Conservation (phyloP, 2,329 filamentous ascomycete genomes). For the Exophiala viscosa region DNA sequence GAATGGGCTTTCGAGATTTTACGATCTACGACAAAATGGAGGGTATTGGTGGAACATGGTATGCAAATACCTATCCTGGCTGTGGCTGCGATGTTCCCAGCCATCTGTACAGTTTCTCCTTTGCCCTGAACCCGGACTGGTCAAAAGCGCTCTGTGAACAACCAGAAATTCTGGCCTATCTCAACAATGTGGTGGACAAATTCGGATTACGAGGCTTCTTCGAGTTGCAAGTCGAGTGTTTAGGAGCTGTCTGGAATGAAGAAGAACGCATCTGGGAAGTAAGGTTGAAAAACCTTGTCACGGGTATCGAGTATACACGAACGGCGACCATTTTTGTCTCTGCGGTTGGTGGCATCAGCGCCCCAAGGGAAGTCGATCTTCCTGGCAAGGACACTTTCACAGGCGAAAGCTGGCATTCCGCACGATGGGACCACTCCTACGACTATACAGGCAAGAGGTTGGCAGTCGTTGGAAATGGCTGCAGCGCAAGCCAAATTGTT, state of each 20-base stretch:
- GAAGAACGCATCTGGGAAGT: slow-evolving; percentile 30
- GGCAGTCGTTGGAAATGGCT: slow-evolving; percentile 56
- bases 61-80: slow-evolving; percentile 14
- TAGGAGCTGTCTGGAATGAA: slow-evolving; percentile 28
- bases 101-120: slow-evolving; percentile 55
- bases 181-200: slow-evolving; percentile 34
- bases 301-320: too few relatives aligned
- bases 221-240: slow-evolving; percentile 24
- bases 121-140: slow-evolving; percentile 52
- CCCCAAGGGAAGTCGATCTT: slow-evolving; percentile 34
- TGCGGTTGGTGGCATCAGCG: slow-evolving; percentile 32
- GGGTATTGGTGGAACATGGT: slow-evolving; percentile 14
- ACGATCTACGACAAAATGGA: slow-evolving; percentile 6
- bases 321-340: slow-evolving; percentile 31
- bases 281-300: slow-evolving; percentile 27
- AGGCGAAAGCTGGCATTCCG: slow-evolving; percentile 55
- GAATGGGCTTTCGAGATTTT: slow-evolving; percentile 10
- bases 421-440: slow-evolving; percentile 49
- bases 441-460: slow-evolving; percentile 53
- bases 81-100: slow-evolving; percentile 39
- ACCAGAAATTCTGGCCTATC: slow-evolving; percentile 49
- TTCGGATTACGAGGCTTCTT: slow-evolving; percentile 31
- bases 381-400: slow-evolving; percentile 52
- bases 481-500: slow-evolving; percentile 57
- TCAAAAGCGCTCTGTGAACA: slow-evolving; percentile 47